Conservation (phyloP, 208 protist species). For the Acanthamoeba sp. region DNA sequence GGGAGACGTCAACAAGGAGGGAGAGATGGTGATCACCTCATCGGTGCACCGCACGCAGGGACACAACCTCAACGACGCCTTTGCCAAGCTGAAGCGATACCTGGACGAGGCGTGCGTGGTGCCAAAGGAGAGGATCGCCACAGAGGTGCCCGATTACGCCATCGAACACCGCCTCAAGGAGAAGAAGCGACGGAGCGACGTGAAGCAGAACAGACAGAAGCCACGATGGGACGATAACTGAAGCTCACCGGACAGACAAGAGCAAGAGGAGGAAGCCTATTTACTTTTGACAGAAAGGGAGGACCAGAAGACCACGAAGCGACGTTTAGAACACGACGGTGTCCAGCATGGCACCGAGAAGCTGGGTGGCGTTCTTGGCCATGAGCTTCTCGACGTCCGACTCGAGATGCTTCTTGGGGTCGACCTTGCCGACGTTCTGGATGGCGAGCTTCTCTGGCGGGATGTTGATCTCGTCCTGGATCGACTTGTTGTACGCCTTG, state of each 20-base stretch:
- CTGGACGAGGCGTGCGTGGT: conserved; percentile 75
- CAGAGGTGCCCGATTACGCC: conserved; percentile 74
- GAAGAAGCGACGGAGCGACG: conserved; percentile 74
- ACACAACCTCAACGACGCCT: conserved; percentile 80
- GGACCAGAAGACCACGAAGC: not conserved
- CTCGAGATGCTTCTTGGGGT: conserved; percentile 94
- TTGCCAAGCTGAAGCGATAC: conserved; percentile 78
- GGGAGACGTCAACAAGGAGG: conserved; percentile 81
- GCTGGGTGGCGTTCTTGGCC: conserved; percentile 94
- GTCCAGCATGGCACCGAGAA: conserved; percentile 94
- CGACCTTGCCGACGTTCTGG: conserved; percentile 92
- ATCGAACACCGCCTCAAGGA: conserved; percentile 74
- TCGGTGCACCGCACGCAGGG: conserved; percentile 77
- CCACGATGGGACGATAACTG: conserved; percentile 24
- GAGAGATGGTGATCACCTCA: conserved; percentile 78
- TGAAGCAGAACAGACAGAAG: conserved; percentile 69
- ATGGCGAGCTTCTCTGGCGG: conserved; percentile 90
- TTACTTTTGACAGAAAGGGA: not conserved
- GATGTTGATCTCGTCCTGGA: conserved; percentile 92
- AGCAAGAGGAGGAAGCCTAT: not conserved
- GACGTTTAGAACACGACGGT: conserved; percentile 93
- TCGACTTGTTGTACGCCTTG: conserved; percentile 92
- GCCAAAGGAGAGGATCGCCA: conserved; percentile 61
- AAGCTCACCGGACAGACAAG: not conserved
- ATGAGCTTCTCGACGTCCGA: conserved; percentile 92